These are phyloP conservation scores for Monascus purpureus DNA, from an alignment of 495 filamentous ascomycete genomes.

Conservation along the genomic window DNA sequence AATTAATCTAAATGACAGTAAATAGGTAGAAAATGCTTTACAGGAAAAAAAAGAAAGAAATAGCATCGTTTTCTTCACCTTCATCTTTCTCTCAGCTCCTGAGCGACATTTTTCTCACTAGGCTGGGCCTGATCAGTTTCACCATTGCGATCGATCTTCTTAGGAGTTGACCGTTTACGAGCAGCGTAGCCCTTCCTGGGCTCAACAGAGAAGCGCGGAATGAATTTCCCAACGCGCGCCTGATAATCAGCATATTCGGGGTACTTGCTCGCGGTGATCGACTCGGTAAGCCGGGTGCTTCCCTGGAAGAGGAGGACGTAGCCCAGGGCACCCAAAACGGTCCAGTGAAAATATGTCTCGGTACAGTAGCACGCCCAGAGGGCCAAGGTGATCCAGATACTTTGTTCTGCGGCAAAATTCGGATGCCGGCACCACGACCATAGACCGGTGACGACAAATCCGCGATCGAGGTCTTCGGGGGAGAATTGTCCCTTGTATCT, in stretches of 20 bases:
- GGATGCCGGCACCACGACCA: slow-evolving; percentile 84
- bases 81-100: no score
- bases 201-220: slow-evolving; percentile 47
- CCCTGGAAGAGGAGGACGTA: slow-evolving; percentile 77
- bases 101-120: no score
- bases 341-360: slow-evolving; percentile 62
- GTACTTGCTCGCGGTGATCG: slow-evolving; percentile 69
- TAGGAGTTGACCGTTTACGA: no score
- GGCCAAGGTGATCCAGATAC: slow-evolving; percentile 78
- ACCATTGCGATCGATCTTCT: no score
- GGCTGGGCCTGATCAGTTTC: no score
- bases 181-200: slow-evolving; percentile 20
- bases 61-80: no score
- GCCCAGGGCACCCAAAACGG: slow-evolving; percentile 49
- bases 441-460: slow-evolving; percentile 74
- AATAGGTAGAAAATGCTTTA: no score
- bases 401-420: slow-evolving; percentile 87
- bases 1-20: no score
- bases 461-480: slow-evolving; percentile 73
- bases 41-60: no score
- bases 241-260: slow-evolving; percentile 81
- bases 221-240: slow-evolving; percentile 62
- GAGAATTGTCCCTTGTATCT: slow-evolving; percentile 27
- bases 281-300: slow-evolving; percentile 76
- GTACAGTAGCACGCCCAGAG: slow-evolving; percentile 70